Percentiles rank a stretch among this genome's conserved stretches.
These are phyloP conservation scores for Nepenthes gracilis DNA, from an alignment of 148 eudicot genomes.

Conservation along the genomic window DNA sequence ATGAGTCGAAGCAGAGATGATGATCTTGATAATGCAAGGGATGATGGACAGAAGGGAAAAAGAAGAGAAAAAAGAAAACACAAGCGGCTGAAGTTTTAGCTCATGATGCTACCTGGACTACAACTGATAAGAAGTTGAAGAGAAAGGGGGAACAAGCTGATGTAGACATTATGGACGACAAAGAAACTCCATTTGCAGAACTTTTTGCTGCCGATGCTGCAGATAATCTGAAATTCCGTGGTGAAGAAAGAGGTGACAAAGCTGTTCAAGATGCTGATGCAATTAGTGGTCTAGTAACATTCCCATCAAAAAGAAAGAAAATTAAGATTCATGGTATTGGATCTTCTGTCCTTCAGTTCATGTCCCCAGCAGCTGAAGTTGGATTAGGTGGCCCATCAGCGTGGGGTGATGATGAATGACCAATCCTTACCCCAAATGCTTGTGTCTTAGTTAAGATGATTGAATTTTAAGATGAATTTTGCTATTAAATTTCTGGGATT, in stretches of 20 bases:
- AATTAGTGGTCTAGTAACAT: slow-evolving; percentile 26
- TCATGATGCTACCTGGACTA: slow-evolving; percentile 6
- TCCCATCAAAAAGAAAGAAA: slow-evolving; percentile 43
- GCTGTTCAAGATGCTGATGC: slow-evolving; percentile 15
- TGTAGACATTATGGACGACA: slow-evolving; percentile 43
- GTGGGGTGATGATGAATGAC: slow-evolving; percentile 36
- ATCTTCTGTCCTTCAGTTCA: slow-evolving; percentile 25
- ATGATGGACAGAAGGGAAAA: slow-evolving; percentile 22
- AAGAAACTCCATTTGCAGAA: slow-evolving; percentile 51
- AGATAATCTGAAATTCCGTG: slow-evolving; percentile 14
- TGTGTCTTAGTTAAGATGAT: too few species aligned
- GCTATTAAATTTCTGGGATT: too few species aligned
- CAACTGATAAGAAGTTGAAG: slow-evolving; percentile 19
- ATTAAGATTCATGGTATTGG: slow-evolving; percentile 19
- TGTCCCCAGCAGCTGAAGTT: slow-evolving; percentile 32
- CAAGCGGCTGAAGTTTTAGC: slow-evolving; percentile 14
- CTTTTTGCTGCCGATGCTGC: slow-evolving; percentile 22
- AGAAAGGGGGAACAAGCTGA: slow-evolving; percentile 31
- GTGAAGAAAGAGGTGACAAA: slow-evolving; percentile 10
- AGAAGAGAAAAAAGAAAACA: slow-evolving; percentile 23
- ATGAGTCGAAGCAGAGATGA: not conserved
- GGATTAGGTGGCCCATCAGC: slow-evolving; percentile 84
- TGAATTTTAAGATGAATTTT: too few species aligned
- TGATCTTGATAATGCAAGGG: slow-evolving; percentile 1
- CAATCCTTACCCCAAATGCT: not conserved